These are phyloP conservation scores for Sarcocystis neurona DNA, from an alignment of 169 alveolate genomes.

Conservation along the genomic window DNA sequence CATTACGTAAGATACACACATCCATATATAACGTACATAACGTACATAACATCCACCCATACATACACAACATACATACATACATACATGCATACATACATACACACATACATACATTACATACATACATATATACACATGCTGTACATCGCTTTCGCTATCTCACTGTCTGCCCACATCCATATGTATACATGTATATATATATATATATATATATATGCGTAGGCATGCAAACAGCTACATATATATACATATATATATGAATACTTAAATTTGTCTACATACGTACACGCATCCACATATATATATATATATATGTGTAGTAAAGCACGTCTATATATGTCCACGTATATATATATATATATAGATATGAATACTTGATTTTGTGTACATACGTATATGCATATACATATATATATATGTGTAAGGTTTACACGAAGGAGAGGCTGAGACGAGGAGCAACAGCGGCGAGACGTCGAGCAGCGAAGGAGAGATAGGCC, in stretches of 20 bases:
- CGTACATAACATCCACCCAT: too few species aligned
- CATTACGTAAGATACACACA: background rate
- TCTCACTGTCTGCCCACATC: background rate
- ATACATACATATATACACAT: background rate
- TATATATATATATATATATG: background rate
- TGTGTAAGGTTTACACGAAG: background rate
- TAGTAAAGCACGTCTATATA: too few species aligned
- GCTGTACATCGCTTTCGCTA: background rate
- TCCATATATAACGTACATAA: background rate
- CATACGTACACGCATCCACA: background rate
- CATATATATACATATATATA: too few species aligned
- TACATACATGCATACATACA: background rate
- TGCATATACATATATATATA: background rate
- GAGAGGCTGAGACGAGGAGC: background rate
- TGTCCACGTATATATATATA: too few species aligned
- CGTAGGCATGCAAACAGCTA: background rate
- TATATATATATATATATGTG: background rate
- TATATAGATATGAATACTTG: background rate
- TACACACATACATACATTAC: background rate
- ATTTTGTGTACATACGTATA: background rate
- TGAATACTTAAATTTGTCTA: background rate
- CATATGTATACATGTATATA: too few species aligned
- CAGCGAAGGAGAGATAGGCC: slow-evolving; percentile 9
- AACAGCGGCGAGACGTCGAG: background rate
- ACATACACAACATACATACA: background rate